A percentile compares a stretch with the other conserved stretches of the same genome.
Evolutionary conservation across 768 basidiomycete genomes (phyloP).

Genomic region (Tylopilus balloui): DNA sequence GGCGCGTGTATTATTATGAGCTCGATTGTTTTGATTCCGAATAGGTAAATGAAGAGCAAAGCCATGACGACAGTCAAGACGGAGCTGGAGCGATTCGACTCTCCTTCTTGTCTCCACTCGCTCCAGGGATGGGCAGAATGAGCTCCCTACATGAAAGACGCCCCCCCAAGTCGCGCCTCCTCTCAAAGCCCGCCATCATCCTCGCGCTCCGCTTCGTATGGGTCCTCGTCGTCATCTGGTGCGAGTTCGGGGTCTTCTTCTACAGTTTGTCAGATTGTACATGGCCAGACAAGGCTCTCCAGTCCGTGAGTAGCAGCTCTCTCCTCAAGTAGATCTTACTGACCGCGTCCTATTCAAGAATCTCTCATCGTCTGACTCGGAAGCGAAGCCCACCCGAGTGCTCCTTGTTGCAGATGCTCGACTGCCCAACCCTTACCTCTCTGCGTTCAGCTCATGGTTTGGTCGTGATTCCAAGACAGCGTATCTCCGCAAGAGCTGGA

Average conservation of each 20-base stretch:
- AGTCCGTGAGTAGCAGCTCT: constrained; percentile 21
- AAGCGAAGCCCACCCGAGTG: constrained; percentile 45
- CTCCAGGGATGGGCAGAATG: constrained; percentile 28
- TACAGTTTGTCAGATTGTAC: constrained; percentile 54
- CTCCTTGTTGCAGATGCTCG: constrained; percentile 70
- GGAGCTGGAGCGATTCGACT: not conserved
- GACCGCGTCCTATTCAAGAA: constrained; percentile 9
- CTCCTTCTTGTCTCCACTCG: not conserved
- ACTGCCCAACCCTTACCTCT: constrained; percentile 40
- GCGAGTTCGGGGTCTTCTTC: constrained; percentile 57
- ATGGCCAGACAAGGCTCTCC: constrained; percentile 48
- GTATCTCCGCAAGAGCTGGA: constrained; percentile 70
- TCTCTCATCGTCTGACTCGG: not conserved
- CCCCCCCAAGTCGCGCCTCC: constrained; percentile 19
- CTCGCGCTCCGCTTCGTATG: constrained; percentile 48
- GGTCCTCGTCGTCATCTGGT: constrained; percentile 59
- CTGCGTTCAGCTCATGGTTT: constrained; percentile 34
- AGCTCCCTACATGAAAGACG: constrained; percentile 28
- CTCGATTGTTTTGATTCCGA: constrained; percentile 1
- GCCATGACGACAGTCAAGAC: constrained; percentile 9
- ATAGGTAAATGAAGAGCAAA: constrained; percentile 4
- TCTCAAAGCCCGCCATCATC: constrained; percentile 31
- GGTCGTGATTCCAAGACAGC: constrained; percentile 46
- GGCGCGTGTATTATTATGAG: not conserved
- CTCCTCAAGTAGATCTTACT: not conserved